Percentiles rank a stretch among this genome's conserved stretches.
phyloP scores from a whole-genome alignment of 2,329 filamentous ascomycete genomes.

The Botrytis porri region DNA sequence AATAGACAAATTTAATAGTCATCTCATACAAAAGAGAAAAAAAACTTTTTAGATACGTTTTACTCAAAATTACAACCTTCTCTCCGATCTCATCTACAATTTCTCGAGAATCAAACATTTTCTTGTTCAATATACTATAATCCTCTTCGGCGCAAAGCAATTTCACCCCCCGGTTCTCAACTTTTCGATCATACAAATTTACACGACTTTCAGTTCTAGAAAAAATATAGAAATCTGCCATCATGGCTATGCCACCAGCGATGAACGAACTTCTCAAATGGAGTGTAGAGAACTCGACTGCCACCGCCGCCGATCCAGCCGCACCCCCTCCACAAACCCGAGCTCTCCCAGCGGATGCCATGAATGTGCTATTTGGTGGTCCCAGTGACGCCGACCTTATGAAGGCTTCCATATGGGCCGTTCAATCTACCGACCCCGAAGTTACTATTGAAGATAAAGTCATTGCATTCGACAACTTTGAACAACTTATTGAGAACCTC shows the following conservation, averaged over 20 bases:
- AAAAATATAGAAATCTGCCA: not conserved
- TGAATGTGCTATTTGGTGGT: conserved; percentile 75
- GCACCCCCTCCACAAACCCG: conserved; percentile 32
- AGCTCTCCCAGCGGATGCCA: conserved; percentile 63
- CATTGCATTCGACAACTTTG: conserved; percentile 89
- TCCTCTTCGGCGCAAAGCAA: not conserved
- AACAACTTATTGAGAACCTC: conserved; percentile 85
- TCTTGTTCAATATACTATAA: not conserved
- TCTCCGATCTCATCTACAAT: not conserved
- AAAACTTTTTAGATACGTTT: not conserved
- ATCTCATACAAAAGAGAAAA: not conserved
- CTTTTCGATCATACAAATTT: not conserved
- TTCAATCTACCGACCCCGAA: conserved; percentile 59
- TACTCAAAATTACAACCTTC: not conserved
- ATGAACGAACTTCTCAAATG: conserved; percentile 40
- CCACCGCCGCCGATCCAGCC: conserved; percentile 34
- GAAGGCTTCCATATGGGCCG: conserved; percentile 76
- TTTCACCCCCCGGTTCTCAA: not conserved
- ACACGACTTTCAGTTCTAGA: not conserved
- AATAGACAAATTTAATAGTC: not conserved
- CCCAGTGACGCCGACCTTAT: conserved; percentile 91
- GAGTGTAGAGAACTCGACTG: conserved; percentile 57
- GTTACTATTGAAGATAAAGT: conserved; percentile 72
- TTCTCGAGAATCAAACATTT: not conserved
- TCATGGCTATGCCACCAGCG: conserved; percentile 32